phyloP scores from a whole-genome alignment of 202 grass and related monocot species.

The Setaria viridis region DNA sequence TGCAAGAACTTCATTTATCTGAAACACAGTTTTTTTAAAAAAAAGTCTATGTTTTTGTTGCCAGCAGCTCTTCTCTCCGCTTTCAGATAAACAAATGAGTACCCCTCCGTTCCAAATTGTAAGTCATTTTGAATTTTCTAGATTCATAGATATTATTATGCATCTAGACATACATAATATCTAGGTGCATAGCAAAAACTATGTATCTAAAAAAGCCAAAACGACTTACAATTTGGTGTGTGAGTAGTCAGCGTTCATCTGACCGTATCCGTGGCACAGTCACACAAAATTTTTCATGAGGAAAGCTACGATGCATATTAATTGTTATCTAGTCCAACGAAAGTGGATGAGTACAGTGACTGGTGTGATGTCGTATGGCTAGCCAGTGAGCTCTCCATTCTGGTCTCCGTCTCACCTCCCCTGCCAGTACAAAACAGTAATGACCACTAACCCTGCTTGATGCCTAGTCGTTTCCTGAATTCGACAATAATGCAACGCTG shows the following conservation, averaged over 20 bases:
- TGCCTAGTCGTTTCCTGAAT: not conserved
- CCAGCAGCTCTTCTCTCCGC: not conserved
- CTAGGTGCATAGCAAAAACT: no score
- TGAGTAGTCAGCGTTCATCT: not conserved
- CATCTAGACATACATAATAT: no score
- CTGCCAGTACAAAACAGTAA: slow-evolving; percentile 3
- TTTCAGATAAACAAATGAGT: not conserved
- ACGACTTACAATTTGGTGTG: no score
- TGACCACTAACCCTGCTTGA: not conserved
- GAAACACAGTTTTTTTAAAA: no score
- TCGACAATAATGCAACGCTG: not conserved
- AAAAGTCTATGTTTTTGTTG: not conserved
- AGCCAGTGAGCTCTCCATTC: not conserved
- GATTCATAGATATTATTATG: no score
- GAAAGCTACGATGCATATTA: not conserved
- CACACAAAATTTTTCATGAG: not conserved
- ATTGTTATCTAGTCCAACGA: not conserved
- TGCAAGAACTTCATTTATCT: not conserved
- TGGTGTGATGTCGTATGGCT: slow-evolving; percentile 6
- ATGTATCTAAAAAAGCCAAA: no score
- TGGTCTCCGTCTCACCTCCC: not conserved
- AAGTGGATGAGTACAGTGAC: not conserved
- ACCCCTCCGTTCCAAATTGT: no score
- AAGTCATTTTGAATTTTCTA: no score
- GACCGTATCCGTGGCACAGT: not conserved